These are phyloP conservation scores for Penicillium sp. DNA, from an alignment of 2,329 filamentous ascomycete species.

Conservation along the genomic window DNA sequence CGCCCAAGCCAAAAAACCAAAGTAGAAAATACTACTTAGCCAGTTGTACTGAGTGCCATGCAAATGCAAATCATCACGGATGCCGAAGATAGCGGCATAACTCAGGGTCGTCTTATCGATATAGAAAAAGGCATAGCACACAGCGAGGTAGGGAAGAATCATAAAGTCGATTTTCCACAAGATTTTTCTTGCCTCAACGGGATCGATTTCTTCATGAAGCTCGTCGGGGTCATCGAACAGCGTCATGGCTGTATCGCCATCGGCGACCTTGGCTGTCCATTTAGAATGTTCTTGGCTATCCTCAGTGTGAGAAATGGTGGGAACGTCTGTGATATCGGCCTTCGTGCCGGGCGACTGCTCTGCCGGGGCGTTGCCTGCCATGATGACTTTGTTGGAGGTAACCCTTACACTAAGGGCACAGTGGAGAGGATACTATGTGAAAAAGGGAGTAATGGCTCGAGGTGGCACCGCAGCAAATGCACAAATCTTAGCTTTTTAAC, in stretches of 20 bases:
- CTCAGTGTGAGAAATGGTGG: conserved; percentile 32
- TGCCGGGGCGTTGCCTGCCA: conserved; percentile 13
- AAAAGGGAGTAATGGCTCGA: too few relatives aligned
- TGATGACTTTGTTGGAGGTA: conserved; percentile 1
- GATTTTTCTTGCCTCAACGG: conserved; percentile 49
- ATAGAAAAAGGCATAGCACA: conserved; percentile 58
- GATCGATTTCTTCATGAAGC: conserved; percentile 49
- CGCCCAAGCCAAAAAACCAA: conserved; percentile 57
- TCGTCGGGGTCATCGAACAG: conserved; percentile 53
- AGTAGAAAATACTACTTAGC: conserved; percentile 58
- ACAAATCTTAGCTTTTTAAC: not conserved
- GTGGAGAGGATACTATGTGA: not conserved
- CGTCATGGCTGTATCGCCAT: conserved; percentile 54
- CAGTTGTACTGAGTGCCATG: conserved; percentile 61
- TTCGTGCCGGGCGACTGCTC: conserved; percentile 21
- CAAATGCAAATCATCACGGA: conserved; percentile 59
- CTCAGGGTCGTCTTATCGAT: conserved; percentile 58
- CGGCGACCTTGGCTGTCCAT: conserved; percentile 34
- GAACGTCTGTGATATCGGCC: conserved; percentile 23
- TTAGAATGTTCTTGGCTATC: conserved; percentile 22
- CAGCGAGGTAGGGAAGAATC: conserved; percentile 59
- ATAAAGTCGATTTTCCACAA: conserved; percentile 61
- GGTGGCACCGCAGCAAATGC: not conserved
- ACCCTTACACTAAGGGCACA: not conserved
- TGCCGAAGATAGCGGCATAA: conserved; percentile 67